Percentiles rank a stretch among this genome's conserved stretches.
Conservation (phyloP, 1,139 yeast species). For the Casaregolazyma lundiana region DNA sequence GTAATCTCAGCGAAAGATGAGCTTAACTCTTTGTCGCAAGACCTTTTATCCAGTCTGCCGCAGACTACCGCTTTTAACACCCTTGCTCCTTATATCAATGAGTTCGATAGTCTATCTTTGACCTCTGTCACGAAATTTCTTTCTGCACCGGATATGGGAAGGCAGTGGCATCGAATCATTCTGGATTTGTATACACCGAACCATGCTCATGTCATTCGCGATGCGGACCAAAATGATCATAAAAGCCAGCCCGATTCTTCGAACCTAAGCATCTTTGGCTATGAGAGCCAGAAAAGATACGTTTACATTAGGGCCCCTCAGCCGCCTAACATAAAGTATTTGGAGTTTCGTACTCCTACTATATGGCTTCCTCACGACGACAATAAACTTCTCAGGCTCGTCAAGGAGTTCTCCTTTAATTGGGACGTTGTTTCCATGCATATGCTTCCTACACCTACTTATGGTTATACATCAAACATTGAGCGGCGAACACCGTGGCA, state of each 20-base stretch:
- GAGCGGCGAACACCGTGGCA: conserved; percentile 98
- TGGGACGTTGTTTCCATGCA: conserved; percentile 91
- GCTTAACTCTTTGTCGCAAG: conserved; percentile 40
- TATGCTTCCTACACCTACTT: conserved; percentile 59
- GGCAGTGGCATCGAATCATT: conserved; percentile 32
- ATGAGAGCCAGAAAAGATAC: conserved; percentile 23
- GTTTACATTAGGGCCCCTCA: conserved; percentile 54
- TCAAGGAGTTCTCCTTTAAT: conserved; percentile 82
- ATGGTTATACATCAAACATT: conserved; percentile 74
- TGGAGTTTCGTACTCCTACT: conserved; percentile 82
- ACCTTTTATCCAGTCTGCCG: conserved; percentile 27
- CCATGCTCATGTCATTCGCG: neutral
- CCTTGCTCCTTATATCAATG: conserved; percentile 29
- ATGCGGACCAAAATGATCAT: neutral
- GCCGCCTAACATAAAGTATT: conserved; percentile 76
- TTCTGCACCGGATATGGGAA: conserved; percentile 29
- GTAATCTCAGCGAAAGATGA: conserved; percentile 49
- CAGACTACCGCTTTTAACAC: conserved; percentile 23
- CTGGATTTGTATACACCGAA: conserved; percentile 22
- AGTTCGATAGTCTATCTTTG: conserved; percentile 29
- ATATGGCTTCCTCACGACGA: conserved; percentile 97
- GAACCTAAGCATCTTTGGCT: conserved; percentile 15
- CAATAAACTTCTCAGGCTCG: conserved; percentile 68
- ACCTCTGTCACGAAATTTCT: conserved; percentile 32
- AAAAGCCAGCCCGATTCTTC: neutral